A percentile compares a stretch with the other conserved stretches of the same genome.
Conservation (phyloP, 257 asterid species). For the Ballota nigra region DNA sequence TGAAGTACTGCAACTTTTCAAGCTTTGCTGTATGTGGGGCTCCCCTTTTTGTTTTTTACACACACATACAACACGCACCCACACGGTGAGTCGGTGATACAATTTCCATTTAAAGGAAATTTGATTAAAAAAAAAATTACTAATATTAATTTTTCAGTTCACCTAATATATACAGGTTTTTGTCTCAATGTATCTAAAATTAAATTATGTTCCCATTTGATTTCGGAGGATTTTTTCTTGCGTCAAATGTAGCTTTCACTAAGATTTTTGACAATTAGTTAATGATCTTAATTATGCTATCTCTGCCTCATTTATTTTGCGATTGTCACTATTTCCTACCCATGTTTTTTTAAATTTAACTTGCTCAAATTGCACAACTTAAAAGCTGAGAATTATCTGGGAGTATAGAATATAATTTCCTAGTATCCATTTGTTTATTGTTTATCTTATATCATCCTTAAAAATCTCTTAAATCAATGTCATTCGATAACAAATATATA, state of each 20-base stretch:
- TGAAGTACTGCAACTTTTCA: not conserved
- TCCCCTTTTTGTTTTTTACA: not conserved
- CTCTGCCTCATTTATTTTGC: not conserved
- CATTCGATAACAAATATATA: not conserved
- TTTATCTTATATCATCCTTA: not conserved
- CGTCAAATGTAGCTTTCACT: not conserved
- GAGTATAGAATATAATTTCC: constrained; percentile 19
- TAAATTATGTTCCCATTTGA: not conserved
- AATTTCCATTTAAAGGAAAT: too few species aligned
- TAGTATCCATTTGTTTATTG: constrained; percentile 19
- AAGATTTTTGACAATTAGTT: not conserved
- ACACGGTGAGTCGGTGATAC: too few species aligned
- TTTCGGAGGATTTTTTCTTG: not conserved
- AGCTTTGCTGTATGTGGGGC: not conserved
- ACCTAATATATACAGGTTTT: too few species aligned
- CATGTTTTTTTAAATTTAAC: not conserved
- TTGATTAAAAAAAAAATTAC: too few species aligned
- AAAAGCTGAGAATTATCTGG: constrained; percentile 9
- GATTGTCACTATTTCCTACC: not conserved
- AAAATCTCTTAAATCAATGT: not conserved
- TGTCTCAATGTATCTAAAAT: too few species aligned
- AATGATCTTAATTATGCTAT: not conserved
- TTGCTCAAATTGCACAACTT: not conserved
- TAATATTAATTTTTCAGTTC: too few species aligned
- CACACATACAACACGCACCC: too few species aligned